Evolutionary conservation across 2,329 filamentous ascomycete species (phyloP), one percentile per base, ranked within the genome.

Genomic region (Ophiostoma sp.): DNA sequence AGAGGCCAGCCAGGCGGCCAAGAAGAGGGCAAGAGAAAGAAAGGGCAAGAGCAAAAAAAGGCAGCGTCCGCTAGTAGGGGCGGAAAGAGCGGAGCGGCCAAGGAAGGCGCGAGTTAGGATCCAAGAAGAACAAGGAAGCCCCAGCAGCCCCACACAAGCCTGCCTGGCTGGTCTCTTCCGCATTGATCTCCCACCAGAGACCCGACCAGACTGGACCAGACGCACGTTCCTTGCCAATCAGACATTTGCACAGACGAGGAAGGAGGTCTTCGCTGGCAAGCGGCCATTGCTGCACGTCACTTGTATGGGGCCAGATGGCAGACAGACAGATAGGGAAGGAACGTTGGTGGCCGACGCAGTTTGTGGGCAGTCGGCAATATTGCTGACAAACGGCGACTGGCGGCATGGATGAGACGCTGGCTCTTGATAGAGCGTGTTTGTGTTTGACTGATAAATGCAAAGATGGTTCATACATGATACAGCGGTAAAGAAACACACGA

Each of bases 31-130:
- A 4, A 23, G 23, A n/a, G 11, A 23, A 15, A 13, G 15, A 48
- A 54, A 6, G 17, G 7, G 52, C 52, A 31, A 15, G 39, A 41
- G 39, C 39, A 41, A 62, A 62, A 62, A 31, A 33, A 35, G 20
- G 52, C 44, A 66, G 64, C 54, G 60, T 31, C 57, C 13, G 57
- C 57, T 62, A 35, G 57, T 2, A 62, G 62, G 27, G 69, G 62
- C 67, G 69, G 69, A 71, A 71, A 66, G 69, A 71, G 67, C 69
- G 69, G 69, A 67, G 70, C 62, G 70, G 70, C 67, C 54, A 68
- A 71, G 23, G 67, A 66, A 57, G 60, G 67, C 67, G 67, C 57
- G 57, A 57, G 33, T 41, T 41, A 39, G 11, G 17, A 31, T 23
- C 11, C n/a, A 31, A 60, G 23, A 23, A 27, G 23, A 23, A 27